Conservation (phyloP, 352 stramenopile species). For the Globisporangium perplexum region DNA sequence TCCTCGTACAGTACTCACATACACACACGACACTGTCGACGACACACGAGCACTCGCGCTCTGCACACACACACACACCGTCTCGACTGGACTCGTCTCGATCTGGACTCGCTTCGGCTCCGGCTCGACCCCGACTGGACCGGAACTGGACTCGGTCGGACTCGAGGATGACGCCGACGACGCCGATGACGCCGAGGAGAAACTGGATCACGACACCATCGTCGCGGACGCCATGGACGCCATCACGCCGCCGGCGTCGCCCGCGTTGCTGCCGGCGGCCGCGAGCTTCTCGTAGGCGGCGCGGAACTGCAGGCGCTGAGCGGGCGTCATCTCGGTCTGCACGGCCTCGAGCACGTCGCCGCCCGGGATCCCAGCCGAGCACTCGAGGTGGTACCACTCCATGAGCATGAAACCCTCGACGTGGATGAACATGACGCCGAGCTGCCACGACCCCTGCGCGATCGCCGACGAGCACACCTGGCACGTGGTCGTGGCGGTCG, state of each 20-base stretch:
- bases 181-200: not conserved
- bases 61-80: conserved; percentile 2
- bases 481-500: conserved; percentile 71
- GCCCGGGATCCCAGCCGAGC: conserved; percentile 44
- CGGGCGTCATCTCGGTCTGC: conserved; percentile 56
- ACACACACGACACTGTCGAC: not conserved
- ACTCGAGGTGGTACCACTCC: conserved; percentile 79
- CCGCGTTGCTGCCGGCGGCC: not conserved
- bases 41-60: not conserved
- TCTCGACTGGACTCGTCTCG: not conserved
- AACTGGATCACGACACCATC: conserved; percentile 7
- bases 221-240: conserved; percentile 10
- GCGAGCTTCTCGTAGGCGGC: conserved; percentile 23
- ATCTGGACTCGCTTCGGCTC: no score
- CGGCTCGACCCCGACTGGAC: not conserved
- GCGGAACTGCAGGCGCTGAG: conserved; percentile 50
- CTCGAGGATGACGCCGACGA: not conserved
- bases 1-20: not conserved
- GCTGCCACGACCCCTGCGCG: conserved; percentile 54
- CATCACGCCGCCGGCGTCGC: not conserved
- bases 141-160: not conserved
- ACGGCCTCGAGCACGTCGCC: conserved; percentile 50
- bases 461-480: conserved; percentile 66
- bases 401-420: conserved; percentile 86
- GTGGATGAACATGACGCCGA: conserved; percentile 84